Evolutionary conservation across 257 asterid species (phyloP), one percentile per base, ranked within the genome.

Genomic region (Solanum paucissectum): DNA sequence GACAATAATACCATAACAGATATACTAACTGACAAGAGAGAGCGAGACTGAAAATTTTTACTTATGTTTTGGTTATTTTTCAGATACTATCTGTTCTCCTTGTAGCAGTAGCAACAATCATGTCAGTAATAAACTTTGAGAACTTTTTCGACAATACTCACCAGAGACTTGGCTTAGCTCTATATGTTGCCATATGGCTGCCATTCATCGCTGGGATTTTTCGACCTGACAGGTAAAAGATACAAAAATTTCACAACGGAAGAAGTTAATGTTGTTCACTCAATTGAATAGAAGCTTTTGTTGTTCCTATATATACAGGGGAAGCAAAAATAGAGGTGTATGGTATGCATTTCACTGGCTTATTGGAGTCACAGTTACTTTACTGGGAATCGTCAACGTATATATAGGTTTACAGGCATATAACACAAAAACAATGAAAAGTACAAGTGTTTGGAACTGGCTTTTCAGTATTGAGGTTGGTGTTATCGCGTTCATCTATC

Each of bases 261-360:
- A 62, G 32, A 71, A 62, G 23, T 55, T 83, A 14, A 6, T 79
- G 38, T 32, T 79, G 66, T 69, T 64, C 55, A 66, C 14, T 84
- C 29, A 37, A 20, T 64, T 68, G 36, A 79, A 37, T 62, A 62
- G 6, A 44, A 69, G 6, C 3, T 84, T 84, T 49, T 42, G 71
- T 87, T 87, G 66, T 34, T 90, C 66, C 77, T 87, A 40, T 89
- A 85, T 88, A 49, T 90, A 86, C 93, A 96, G 99, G 92, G 96
- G 93, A 86, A 93, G 93, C 90, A 93, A 92, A 88, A 89, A 93
- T 87, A 92, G 99, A 84, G 92, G 94, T 83, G 64, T 88, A 10
- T 95, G 98, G 99, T 94, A 90, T 87, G 83, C 92, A 64, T 91
- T 91, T 79, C 99, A 96, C 92, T 96, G 98, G 98, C 89, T 96